Evolutionary conservation across 2,329 filamentous ascomycete species (phyloP), one percentile per base, ranked within the genome.

Genomic region (Hymenoscyphus fraxineus): DNA sequence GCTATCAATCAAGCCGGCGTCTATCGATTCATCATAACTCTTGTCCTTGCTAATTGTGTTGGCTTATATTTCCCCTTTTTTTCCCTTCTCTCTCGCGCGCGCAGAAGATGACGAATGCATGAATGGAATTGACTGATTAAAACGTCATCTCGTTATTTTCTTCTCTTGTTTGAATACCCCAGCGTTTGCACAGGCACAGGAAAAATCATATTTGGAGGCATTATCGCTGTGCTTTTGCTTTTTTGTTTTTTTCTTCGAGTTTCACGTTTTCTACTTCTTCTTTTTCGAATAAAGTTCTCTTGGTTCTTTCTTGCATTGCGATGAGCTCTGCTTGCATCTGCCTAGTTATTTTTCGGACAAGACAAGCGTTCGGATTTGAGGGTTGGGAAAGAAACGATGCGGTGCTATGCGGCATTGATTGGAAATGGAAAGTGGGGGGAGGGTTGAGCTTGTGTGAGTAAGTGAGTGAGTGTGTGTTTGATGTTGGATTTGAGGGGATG

Each of bases 161-260:
- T 51, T n/a, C 9, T 32, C 7, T 35, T 57, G 60, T 64, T 66
- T 65, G 61, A 67, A 67, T 67, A 67, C 44, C 66, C 66, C 22
- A 67, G 66, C 66, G 66, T 66, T 66, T 62, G 44, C 44, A 51
- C 44, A 51, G 44, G 44, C 44, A 51, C 44, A 51, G 44, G 44
- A 19, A 51, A 51, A 51, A 13, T 51, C 19, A 51, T 51, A 51
- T 51, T 35, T 51, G 44, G 44, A 51, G 44, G 44, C 44, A 22
- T 51, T 22, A 51, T 51, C 44, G 44, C 15, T 10, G 16, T 47
- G 16, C n/a, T 10, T 13, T 51, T n/a, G 9, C 15, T 51, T 51
- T 51, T 22, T 16, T 51, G 7, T 22, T 16, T 51, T 12, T 27
- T 22, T 47, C 44, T 51, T 22, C n/a, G 22, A 7, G 44, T 6